Conservation (phyloP, 495 filamentous ascomycete genomes). For the Pseudomonodictys pantanalensis region DNA sequence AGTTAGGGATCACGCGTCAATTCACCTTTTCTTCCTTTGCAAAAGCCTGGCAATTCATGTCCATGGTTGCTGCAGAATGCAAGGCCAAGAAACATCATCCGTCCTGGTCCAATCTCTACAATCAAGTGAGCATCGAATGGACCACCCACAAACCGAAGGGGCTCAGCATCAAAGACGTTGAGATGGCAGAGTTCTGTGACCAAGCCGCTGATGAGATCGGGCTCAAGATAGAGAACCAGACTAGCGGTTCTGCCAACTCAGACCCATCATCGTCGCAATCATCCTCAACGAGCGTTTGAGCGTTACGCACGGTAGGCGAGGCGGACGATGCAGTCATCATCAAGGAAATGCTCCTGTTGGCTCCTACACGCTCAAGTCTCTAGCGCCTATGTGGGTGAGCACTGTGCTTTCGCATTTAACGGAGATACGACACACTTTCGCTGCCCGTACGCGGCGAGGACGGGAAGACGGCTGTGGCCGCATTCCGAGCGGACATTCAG, state of each 20-base stretch:
- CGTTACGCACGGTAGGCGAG: too few relatives aligned
- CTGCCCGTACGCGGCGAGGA: not conserved
- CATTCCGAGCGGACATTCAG: too few relatives aligned
- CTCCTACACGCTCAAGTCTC: too few relatives aligned
- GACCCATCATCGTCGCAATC: not conserved
- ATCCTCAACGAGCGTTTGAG: not conserved
- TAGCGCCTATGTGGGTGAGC: too few relatives aligned
- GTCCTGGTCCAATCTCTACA: conserved; percentile 30
- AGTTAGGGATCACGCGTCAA: conserved; percentile 17
- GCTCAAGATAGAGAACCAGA: not conserved
- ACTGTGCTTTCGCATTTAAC: too few relatives aligned
- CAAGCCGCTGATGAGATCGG: conserved; percentile 15
- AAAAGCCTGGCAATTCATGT: conserved; percentile 30
- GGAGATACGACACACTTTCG: not conserved
- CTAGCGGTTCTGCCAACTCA: not conserved
- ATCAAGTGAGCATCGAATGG: conserved; percentile 27
- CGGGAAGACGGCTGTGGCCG: not conserved
- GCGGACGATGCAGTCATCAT: too few relatives aligned
- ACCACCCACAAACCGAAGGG: conserved; percentile 29
- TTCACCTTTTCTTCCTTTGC: conserved; percentile 26
- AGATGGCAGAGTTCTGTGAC: conserved; percentile 34
- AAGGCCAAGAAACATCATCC: conserved; percentile 27
- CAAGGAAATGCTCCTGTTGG: too few relatives aligned
- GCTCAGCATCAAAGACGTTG: conserved; percentile 28
- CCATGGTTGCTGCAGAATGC: conserved; percentile 25